Evolutionary conservation across 495 filamentous ascomycete species (phyloP).

Genomic region (Neurospora sp.): DNA sequence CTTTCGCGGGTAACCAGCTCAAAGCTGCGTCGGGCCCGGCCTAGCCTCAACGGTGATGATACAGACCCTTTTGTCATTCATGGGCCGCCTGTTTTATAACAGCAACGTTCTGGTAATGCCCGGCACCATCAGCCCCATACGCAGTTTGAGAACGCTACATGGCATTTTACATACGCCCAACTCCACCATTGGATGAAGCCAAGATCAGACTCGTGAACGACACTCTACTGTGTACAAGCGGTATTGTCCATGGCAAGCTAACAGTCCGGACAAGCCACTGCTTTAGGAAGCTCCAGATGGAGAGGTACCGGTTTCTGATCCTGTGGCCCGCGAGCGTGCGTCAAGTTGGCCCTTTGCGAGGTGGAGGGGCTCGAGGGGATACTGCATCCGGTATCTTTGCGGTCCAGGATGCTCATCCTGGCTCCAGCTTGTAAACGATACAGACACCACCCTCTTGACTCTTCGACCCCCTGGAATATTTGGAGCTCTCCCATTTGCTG

Average conservation of each 20-base stretch:
- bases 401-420: slow-evolving; percentile 17
- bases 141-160: neutral
- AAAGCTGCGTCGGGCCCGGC: slow-evolving; percentile 9
- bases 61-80: slow-evolving; percentile 5
- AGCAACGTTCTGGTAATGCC: neutral
- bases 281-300: slow-evolving; percentile 7
- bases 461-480: neutral
- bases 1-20: slow-evolving; percentile 21
- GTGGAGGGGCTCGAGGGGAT: slow-evolving; percentile 2
- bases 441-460: neutral
- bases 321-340: neutral
- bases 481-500: neutral
- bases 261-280: neutral
- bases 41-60: slow-evolving; percentile 20
- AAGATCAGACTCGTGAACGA: neutral
- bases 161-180: neutral
- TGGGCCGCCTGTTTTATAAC: neutral
- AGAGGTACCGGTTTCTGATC: neutral
- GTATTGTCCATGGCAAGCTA: too few relatives aligned
- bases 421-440: slow-evolving; percentile 4
- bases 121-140: neutral
- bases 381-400: slow-evolving; percentile 10
- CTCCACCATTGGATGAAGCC: neutral
- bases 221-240: too few relatives aligned
- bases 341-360: slow-evolving; percentile 4